Conservation (phyloP, 805 yeast genomes). For the Wickerhamomyces strasburgensis region DNA sequence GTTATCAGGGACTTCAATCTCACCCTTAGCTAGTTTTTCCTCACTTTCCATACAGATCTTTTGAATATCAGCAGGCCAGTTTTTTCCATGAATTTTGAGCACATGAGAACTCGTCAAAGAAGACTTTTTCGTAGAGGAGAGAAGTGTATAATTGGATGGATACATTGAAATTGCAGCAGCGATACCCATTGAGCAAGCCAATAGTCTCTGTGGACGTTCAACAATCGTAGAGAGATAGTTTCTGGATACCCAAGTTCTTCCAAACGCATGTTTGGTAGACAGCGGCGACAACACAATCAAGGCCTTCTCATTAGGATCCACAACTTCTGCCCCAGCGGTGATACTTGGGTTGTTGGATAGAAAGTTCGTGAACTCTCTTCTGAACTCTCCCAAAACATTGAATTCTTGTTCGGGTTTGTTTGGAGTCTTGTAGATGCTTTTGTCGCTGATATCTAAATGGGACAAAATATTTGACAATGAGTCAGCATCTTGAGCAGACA, state of each 20-base stretch:
- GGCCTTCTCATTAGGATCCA: slow-evolving; percentile 43
- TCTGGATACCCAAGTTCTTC: slow-evolving; percentile 73
- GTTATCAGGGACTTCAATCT: slow-evolving; percentile 69
- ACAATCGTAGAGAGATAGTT: slow-evolving; percentile 63
- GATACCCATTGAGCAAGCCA: slow-evolving; percentile 74
- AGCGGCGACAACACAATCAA: slow-evolving; percentile 63
- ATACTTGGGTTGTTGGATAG: slow-evolving; percentile 35
- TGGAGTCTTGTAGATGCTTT: slow-evolving; percentile 5
- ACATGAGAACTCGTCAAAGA: slow-evolving; percentile 58
- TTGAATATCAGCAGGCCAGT: slow-evolving; percentile 60
- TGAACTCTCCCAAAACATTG: slow-evolving; percentile 35
- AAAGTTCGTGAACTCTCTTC: slow-evolving; percentile 39
- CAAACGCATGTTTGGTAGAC: slow-evolving; percentile 66
- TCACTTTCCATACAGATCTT: slow-evolving; percentile 58
- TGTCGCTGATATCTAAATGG: slow-evolving; percentile 16
- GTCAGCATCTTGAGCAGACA: slow-evolving; percentile 12
- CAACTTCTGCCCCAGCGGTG: slow-evolving; percentile 29
- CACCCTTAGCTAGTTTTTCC: slow-evolving; percentile 43
- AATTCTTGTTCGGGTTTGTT: slow-evolving; percentile 1
- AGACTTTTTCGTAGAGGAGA: slow-evolving; percentile 42
- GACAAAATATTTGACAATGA: slow-evolving; percentile 16
- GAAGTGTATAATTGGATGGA: slow-evolving; percentile 52
- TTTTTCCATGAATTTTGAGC: slow-evolving; percentile 61
- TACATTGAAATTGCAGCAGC: slow-evolving; percentile 67
- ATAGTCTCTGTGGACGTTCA: slow-evolving; percentile 75